A percentile compares a stretch with the other conserved stretches of the same genome.
Conservation (phyloP, 2,329 filamentous ascomycete species). For the Aspergillus nomiae region DNA sequence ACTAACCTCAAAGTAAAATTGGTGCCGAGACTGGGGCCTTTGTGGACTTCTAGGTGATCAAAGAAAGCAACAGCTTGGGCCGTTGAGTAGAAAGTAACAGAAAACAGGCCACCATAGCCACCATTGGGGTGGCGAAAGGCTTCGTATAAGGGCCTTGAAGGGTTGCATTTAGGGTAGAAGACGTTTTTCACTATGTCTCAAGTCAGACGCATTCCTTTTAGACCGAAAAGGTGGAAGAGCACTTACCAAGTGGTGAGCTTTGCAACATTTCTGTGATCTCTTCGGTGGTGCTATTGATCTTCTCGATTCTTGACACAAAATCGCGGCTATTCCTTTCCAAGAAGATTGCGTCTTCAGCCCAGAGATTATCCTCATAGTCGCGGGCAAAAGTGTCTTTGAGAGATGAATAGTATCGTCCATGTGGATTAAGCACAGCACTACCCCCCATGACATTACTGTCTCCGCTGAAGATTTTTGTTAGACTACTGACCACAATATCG, state of each 20-base stretch:
- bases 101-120: slow-evolving; percentile 88
- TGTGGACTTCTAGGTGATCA: slow-evolving; percentile 81
- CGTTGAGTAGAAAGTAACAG: slow-evolving; percentile 73
- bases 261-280: slow-evolving; percentile 73
- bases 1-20: slow-evolving; percentile 81
- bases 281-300: slow-evolving; percentile 85
- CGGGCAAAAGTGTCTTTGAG: slow-evolving; percentile 67
- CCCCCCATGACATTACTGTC: slow-evolving; percentile 99
- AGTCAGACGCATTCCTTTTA: slow-evolving; percentile 12
- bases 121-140: slow-evolving; percentile 70
- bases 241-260: slow-evolving; percentile 54
- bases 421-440: slow-evolving; percentile 65
- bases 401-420: slow-evolving; percentile 67
- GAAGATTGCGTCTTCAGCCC: slow-evolving; percentile 91
- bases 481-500: slow-evolving; percentile 88
- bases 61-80: slow-evolving; percentile 78
- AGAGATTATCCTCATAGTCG: slow-evolving; percentile 86
- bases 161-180: slow-evolving; percentile 82
- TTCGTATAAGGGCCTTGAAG: slow-evolving; percentile 74
- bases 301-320: slow-evolving; percentile 77
- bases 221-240: not conserved
- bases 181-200: slow-evolving; percentile 68
- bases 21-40: slow-evolving; percentile 91
- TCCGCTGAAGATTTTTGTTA: slow-evolving; percentile 96
- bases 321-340: slow-evolving; percentile 96